Evolutionary conservation across 2,329 filamentous ascomycete genomes (phyloP), one percentile per base, ranked within the genome.

Genomic region (Sclerotinia spermophila): DNA sequence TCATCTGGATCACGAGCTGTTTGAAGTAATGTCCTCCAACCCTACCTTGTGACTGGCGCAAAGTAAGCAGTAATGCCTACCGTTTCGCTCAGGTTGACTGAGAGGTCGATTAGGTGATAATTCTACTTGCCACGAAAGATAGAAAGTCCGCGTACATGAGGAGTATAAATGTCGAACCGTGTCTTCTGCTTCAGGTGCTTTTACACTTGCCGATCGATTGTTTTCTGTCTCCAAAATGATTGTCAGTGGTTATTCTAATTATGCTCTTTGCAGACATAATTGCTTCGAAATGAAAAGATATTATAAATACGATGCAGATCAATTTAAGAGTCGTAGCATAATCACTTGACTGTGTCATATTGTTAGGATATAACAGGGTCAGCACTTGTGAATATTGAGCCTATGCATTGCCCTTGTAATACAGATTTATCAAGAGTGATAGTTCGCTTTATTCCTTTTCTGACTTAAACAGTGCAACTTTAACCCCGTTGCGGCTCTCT

Each of bases 401-500:
- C 2, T 15, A 15, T 51, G 11, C 11, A 51, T 51, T 27, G 24
- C 6, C 24, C 15, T 51, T 51, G 24, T 51, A 15, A n/a, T 11
- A 56, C 30, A 33, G 3, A 56, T 24, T 17, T 33, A 33, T 35
- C 30, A 11, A 56, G 53, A 33, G 30, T 56, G 27, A 35, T 5
- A 11, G 30, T 35, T 17, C 2, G 10, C 38, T 35, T n/a, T 38
- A 58, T 58, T 38, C 11, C 17, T 11, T 5, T 6, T 59, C 3
- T 11, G 35, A 67, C 44, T 40, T n/a, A 7, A 69, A 69, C 6
- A 69, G 51, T 2, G 58, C 66, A 61, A 71, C 66, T 30, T 69
- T 61, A 13, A 72, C 55, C 5, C 69, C 69, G n/a, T 72, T 71
- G 24, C 38, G n/a, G 24, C 62, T 71, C n/a, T 66, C 65, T 2